A percentile compares a stretch with the other conserved stretches of the same genome.
Evolutionary conservation across 352 stramenopile genomes (phyloP).

Genomic region (Phytophthora ohioensis): DNA sequence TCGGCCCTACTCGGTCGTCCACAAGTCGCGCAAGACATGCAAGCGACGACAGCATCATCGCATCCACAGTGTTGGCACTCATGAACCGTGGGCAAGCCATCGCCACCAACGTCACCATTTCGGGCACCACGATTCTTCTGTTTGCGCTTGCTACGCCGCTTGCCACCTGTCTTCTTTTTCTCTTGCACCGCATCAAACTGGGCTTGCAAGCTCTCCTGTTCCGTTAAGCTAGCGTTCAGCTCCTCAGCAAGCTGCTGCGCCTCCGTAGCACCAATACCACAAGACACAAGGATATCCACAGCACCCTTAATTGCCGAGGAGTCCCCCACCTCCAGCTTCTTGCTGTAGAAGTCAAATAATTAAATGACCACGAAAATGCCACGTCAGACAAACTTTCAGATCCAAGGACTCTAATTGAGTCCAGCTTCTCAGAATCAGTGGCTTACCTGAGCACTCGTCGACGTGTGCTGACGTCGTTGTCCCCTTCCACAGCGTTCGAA

Average conservation of each 20-base stretch:
- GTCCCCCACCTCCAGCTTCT: slow-evolving; percentile 84
- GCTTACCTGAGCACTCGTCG: slow-evolving; percentile 72
- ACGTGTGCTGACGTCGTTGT: slow-evolving; percentile 72
- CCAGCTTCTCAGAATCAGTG: not conserved
- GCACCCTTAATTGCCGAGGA: slow-evolving; percentile 69
- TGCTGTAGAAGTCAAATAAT: slow-evolving; percentile 39
- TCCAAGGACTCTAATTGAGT: not conserved
- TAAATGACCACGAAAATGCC: not conserved
- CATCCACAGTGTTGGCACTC: slow-evolving; percentile 81
- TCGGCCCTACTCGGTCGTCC: slow-evolving; percentile 36
- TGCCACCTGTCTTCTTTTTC: slow-evolving; percentile 52
- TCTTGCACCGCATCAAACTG: slow-evolving; percentile 41
- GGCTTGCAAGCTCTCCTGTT: slow-evolving; percentile 47
- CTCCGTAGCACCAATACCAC: slow-evolving; percentile 58
- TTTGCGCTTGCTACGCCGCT: slow-evolving; percentile 64
- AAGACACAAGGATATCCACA: slow-evolving; percentile 74
- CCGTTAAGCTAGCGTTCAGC: slow-evolving; percentile 52
- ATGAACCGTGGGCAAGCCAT: slow-evolving; percentile 20
- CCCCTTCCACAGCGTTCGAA: slow-evolving; percentile 71
- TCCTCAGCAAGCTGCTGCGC: slow-evolving; percentile 72
- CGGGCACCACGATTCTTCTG: slow-evolving; percentile 56
- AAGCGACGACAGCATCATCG: slow-evolving; percentile 67
- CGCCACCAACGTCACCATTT: slow-evolving; percentile 17
- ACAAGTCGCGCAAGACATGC: slow-evolving; percentile 63
- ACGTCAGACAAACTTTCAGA: not conserved